phyloP scores from a whole-genome alignment of 192 early-diverging fungal genomes.

The Obelidium mucronatum region DNA sequence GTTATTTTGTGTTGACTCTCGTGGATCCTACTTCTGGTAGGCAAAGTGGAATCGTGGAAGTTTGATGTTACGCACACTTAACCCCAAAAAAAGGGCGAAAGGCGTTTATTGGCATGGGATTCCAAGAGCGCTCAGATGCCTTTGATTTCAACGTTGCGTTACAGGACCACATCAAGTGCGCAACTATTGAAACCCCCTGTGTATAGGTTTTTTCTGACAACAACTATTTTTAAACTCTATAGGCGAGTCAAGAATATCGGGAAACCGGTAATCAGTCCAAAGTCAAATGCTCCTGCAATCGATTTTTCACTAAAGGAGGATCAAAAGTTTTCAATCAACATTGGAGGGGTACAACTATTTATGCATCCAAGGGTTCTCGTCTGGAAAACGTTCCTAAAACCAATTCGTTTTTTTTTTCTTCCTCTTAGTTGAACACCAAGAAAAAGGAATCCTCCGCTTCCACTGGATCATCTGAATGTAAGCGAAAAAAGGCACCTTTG shows the following conservation, averaged over 20 bases:
- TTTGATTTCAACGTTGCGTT: constrained; percentile 93
- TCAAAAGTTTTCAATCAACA: constrained; percentile 76
- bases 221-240: neutral
- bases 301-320: constrained; percentile 85
- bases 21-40: constrained; percentile 67
- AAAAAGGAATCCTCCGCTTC: too few species aligned
- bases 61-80: too few species aligned
- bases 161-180: constrained; percentile 79
- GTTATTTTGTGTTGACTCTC: constrained; percentile 88
- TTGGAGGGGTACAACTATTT: constrained; percentile 69
- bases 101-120: constrained; percentile 87
- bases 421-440: too few species aligned
- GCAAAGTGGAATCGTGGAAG: too few species aligned
- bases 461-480: too few species aligned
- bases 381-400: neutral
- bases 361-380: neutral
- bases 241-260: constrained; percentile 43
- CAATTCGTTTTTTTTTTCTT: too few species aligned
- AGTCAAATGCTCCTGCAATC: constrained; percentile 54
- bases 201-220: constrained; percentile 8
- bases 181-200: neutral
- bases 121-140: constrained; percentile 78
- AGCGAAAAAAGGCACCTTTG: too few species aligned
- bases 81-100: constrained; percentile 71
- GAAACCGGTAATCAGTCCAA: constrained; percentile 13